A percentile compares a stretch with the other conserved stretches of the same genome.
Conservation (phyloP, 2,329 filamentous ascomycete genomes). For the Zymoseptoria crescenta region DNA sequence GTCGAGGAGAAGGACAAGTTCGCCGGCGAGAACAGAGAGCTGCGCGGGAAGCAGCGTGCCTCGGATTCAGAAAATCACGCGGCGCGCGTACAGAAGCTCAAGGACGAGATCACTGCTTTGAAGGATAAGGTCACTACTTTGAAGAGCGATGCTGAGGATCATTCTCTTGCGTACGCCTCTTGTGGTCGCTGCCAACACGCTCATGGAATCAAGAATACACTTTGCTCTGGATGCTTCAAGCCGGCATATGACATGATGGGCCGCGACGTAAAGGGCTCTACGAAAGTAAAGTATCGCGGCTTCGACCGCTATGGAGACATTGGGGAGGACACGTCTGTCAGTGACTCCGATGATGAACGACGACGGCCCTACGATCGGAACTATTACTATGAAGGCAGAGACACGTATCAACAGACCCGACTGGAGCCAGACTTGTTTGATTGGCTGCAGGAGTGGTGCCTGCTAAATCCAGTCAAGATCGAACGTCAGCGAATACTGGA, state of each 20-base stretch:
- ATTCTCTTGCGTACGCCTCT: background rate
- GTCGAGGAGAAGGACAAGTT: background rate
- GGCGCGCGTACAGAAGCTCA: background rate
- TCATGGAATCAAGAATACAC: background rate
- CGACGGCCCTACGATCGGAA: background rate
- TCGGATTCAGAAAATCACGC: background rate
- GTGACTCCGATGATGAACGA: background rate
- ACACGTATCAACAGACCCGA: background rate
- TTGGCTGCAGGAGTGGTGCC: background rate
- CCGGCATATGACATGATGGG: background rate
- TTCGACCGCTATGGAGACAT: background rate
- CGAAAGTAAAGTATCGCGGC: background rate
- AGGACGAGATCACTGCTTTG: background rate
- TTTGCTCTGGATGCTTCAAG: background rate
- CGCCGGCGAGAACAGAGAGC: background rate
- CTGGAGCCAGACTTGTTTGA: background rate
- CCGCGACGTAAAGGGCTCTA: background rate
- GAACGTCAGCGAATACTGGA: background rate
- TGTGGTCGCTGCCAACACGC: background rate
- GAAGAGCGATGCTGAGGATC: conserved; percentile 20
- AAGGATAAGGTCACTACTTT: background rate
- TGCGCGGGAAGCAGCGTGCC: background rate
- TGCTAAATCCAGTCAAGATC: background rate
- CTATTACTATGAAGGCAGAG: background rate
- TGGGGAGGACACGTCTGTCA: background rate